Evolutionary conservation across 495 filamentous ascomycete genomes (phyloP), one percentile per base, ranked within the genome.

Genomic region (Hamigera avellanea): DNA sequence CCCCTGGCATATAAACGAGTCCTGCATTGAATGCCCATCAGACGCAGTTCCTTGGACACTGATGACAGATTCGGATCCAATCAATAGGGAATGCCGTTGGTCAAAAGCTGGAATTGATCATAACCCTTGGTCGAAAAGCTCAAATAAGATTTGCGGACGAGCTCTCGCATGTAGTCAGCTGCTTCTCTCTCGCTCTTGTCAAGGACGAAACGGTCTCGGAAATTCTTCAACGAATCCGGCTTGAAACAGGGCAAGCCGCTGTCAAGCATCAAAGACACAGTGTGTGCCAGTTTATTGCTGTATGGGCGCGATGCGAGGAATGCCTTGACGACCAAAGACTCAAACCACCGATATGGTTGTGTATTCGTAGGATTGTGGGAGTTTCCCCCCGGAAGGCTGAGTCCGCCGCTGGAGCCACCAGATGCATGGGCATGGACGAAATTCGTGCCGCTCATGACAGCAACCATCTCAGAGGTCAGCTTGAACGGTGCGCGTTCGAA

Each of bases 401-500:
- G 23, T 28, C 39, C 40, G 15, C 42, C 42, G 14, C 52, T 50
- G 2, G 53, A 52, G 19, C 41, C 46, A 23, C 53, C 44, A 14
- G 46, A 34, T 2, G 48, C 39, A 32, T 56, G 52, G 25, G 52
- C 43, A 17, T 61, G 56, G 35, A 67, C 74, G 29, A 59, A 46
- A 17, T 53, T 57, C 40, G 67, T 76, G 27, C 89, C 87, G 17
- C 93, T 88, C 89, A 99, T 99, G 39, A 99, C 93, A 12, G 86
- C 81, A 26, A 99, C 72, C 93, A 99, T 99, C 52, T 99, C 93
- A 8, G 76, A 74, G 0, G 93, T 96, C 34, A 99, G 73, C 60
- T 99, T 99, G 74, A 99, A 99, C 0, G 93, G 93, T 0, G 93
- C 93, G 17, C 93, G 81, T 63, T 99, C 93, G 50, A 99, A 99